Percentiles rank a stretch among this genome's conserved stretches.
These are phyloP conservation scores for Nidularia pulvinata DNA, from an alignment of 768 basidiomycete genomes.

Conservation along the genomic window DNA sequence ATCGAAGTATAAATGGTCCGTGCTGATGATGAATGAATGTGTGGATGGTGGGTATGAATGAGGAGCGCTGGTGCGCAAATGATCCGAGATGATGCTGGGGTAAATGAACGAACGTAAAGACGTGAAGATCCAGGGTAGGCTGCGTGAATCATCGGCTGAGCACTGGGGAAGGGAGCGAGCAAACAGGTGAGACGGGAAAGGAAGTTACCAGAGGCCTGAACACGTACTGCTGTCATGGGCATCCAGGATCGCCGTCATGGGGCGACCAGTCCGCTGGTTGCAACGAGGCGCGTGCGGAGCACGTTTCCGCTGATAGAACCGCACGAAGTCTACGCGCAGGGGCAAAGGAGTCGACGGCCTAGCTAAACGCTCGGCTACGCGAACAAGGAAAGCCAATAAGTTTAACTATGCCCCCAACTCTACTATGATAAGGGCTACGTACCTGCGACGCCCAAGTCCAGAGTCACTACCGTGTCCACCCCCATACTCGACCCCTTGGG, in stretches of 20 bases:
- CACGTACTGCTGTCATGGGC: too few relatives aligned
- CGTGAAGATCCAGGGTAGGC: too few relatives aligned
- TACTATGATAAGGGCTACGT: neutral
- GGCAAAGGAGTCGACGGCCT: neutral
- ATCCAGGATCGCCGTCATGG: neutral
- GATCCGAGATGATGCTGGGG: too few relatives aligned
- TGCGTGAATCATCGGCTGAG: too few relatives aligned
- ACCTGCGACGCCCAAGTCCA: neutral
- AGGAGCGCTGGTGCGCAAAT: too few relatives aligned
- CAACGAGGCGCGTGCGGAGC: neutral
- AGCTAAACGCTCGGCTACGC: neutral
- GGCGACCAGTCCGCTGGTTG: neutral
- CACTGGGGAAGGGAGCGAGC: too few relatives aligned
- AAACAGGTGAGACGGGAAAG: too few relatives aligned
- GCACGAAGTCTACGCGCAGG: conserved; percentile 10
- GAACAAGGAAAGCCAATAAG: neutral
- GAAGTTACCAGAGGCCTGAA: too few relatives aligned
- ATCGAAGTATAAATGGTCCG: too few relatives aligned
- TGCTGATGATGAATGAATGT: too few relatives aligned
- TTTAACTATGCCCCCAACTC: neutral
- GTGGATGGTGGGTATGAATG: too few relatives aligned
- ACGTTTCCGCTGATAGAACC: conserved; percentile 8
- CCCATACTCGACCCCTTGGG: neutral
- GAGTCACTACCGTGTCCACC: neutral
- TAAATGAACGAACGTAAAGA: too few relatives aligned